These are phyloP conservation scores for Rasamsonia emersonii DNA, from an alignment of 2,329 filamentous ascomycete species.

Conservation along the genomic window DNA sequence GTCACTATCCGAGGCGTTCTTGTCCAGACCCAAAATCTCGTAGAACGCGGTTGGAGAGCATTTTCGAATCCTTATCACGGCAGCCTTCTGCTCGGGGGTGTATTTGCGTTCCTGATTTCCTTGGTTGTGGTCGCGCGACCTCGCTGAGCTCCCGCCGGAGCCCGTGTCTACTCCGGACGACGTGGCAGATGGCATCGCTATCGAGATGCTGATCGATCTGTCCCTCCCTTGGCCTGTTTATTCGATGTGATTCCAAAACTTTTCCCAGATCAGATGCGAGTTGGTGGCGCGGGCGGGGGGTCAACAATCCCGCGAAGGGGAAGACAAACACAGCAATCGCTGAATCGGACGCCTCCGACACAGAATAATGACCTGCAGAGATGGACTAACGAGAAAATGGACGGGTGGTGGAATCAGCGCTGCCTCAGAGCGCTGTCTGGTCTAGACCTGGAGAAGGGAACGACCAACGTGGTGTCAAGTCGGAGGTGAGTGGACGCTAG, in stretches of 20 bases:
- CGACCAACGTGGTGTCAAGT: no score
- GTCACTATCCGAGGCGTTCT: constrained; percentile 63
- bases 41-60: constrained; percentile 87
- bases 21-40: constrained; percentile 75
- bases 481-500: no score
- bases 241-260: neutral
- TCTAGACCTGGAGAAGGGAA: no score
- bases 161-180: constrained; percentile 38
- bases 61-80: constrained; percentile 77
- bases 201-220: neutral
- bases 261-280: neutral
- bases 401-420: no score
- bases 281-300: neutral
- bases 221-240: neutral
- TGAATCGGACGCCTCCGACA: no score
- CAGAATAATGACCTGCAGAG: no score
- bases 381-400: no score
- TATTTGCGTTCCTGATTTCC: constrained; percentile 52
- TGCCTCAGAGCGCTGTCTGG: no score
- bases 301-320: neutral
- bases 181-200: constrained; percentile 34
- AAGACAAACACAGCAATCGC: no score
- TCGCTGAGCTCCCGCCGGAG: constrained; percentile 30
- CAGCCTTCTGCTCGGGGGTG: constrained; percentile 83
- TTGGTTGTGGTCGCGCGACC: constrained; percentile 41